Conservation (phyloP, 176 grass and related monocot species). For the Raddia distichophylla region DNA sequence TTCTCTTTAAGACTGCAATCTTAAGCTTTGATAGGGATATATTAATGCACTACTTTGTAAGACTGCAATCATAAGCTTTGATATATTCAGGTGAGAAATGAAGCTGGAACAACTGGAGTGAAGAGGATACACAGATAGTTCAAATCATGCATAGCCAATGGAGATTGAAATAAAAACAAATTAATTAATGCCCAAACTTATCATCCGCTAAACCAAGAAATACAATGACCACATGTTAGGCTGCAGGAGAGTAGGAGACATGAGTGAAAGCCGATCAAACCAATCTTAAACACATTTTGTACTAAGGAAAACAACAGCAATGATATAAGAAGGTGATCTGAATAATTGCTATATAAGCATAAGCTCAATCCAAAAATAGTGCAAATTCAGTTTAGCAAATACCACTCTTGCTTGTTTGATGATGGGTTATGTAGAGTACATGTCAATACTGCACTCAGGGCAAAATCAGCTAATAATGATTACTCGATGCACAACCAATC, state of each 20-base stretch:
- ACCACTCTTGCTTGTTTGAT: background rate
- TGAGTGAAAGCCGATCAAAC: background rate
- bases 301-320: background rate
- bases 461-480: background rate
- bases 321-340: background rate
- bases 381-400: background rate
- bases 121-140: background rate
- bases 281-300: background rate
- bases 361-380: background rate
- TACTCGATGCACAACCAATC: background rate
- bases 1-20: background rate
- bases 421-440: background rate
- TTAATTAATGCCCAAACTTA: background rate
- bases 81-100: background rate
- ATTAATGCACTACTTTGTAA: background rate
- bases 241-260: background rate
- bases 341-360: background rate
- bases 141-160: background rate
- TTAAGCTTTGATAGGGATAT: background rate
- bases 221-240: background rate
- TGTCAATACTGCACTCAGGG: no score
- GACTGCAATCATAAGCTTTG: background rate
- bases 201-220: background rate
- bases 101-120: background rate
- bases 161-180: conserved; percentile 1